Percentiles rank a stretch among this genome's conserved stretches.
These are phyloP conservation scores for Buxus sempervirens DNA, from an alignment of 164 flowering plant genomes.

Conservation along the genomic window DNA sequence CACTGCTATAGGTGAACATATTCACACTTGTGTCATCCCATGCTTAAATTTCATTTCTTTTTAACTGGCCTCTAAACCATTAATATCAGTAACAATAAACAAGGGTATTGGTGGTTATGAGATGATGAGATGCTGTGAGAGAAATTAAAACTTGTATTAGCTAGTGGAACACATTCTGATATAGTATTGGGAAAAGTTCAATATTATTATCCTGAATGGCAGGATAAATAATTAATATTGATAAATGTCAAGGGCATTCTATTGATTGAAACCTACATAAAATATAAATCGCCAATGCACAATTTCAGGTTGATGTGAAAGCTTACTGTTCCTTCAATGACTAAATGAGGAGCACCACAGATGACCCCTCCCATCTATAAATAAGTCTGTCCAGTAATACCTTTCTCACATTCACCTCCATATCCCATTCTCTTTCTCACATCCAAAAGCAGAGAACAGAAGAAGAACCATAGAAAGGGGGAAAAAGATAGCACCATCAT, in stretches of 20 bases:
- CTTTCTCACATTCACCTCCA: slow-evolving; percentile 9
- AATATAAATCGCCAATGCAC: slow-evolving; percentile 35
- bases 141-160: too few relatives aligned
- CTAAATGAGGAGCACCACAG: neutral
- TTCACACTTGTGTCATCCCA: too few relatives aligned
- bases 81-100: too few relatives aligned
- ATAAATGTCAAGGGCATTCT: slow-evolving; percentile 4
- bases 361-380: slow-evolving; percentile 17
- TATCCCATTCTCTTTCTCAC: too few relatives aligned
- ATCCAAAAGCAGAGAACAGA: slow-evolving; percentile 8
- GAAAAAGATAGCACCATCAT: neutral
- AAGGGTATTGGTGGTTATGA: neutral
- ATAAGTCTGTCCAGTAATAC: slow-evolving; percentile 10
- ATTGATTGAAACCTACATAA: neutral
- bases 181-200: too few relatives aligned
- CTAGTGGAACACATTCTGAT: too few relatives aligned
- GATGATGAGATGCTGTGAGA: neutral
- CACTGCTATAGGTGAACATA: neutral
- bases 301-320: slow-evolving; percentile 3
- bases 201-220: too few relatives aligned
- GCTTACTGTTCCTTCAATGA: slow-evolving; percentile 9
- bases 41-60: neutral
- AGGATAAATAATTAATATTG: slow-evolving; percentile 4
- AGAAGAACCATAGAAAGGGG: neutral
- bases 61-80: too few relatives aligned